phyloP scores from a whole-genome alignment of 2,329 filamentous ascomycete species.

The Aspergillus unguis region DNA sequence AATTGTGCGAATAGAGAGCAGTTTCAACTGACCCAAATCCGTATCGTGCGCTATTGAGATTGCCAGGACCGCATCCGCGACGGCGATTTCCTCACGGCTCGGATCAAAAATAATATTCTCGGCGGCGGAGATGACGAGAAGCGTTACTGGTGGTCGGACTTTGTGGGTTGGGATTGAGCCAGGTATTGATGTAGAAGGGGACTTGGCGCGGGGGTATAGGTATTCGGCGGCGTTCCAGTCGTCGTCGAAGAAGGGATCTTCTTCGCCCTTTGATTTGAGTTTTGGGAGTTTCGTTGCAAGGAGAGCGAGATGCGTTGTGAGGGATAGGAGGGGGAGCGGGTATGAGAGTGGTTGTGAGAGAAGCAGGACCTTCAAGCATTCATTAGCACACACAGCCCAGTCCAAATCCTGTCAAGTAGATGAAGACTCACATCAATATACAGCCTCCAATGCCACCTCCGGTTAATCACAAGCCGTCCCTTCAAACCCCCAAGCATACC shows the following conservation, averaged over 20 bases:
- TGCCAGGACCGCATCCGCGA: slow-evolving; percentile 84
- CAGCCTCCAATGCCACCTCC: slow-evolving; percentile 91
- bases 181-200: slow-evolving; percentile 18
- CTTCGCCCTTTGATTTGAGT: slow-evolving; percentile 83
- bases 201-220: slow-evolving; percentile 61
- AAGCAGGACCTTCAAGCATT: slow-evolving; percentile 67
- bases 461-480: slow-evolving; percentile 78
- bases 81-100: slow-evolving; percentile 82
- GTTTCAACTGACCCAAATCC: slow-evolving; percentile 48
- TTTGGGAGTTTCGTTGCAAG: slow-evolving; percentile 80
- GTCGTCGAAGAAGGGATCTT: slow-evolving; percentile 96
- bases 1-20: slow-evolving; percentile 68
- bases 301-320: slow-evolving; percentile 90
- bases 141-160: slow-evolving; percentile 74
- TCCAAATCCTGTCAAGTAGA: not conserved
- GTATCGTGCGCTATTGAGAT: slow-evolving; percentile 63
- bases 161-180: slow-evolving; percentile 24
- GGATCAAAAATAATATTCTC: slow-evolving; percentile 94
- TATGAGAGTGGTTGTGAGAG: slow-evolving; percentile 93
- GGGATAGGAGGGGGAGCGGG: slow-evolving; percentile 83
- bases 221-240: slow-evolving; percentile 85
- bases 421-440: slow-evolving; percentile 75
- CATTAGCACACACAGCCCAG: slow-evolving; percentile 1
- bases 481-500: slow-evolving; percentile 62
- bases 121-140: slow-evolving; percentile 83